A percentile compares a stretch with the other conserved stretches of the same genome.
Evolutionary conservation across 2,329 filamentous ascomycete species (phyloP).

Genomic region (Tolypocladium nubicola): DNA sequence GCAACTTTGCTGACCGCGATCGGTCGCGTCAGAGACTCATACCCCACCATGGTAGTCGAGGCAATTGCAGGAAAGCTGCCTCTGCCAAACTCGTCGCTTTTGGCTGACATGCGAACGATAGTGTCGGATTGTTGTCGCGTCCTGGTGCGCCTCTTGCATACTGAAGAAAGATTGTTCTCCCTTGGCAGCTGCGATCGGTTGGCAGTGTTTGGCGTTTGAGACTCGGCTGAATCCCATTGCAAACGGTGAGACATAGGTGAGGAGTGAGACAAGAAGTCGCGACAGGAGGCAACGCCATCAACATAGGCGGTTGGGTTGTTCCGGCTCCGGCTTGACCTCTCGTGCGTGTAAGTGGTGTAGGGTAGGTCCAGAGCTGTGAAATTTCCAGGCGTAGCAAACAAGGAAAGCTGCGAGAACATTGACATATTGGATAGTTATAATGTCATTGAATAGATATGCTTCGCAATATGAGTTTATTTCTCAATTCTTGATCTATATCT

Average conservation of each 20-base stretch:
- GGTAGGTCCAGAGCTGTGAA: neutral
- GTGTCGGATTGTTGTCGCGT: neutral
- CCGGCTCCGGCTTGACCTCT: neutral
- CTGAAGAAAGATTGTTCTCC: neutral
- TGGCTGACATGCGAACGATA: neutral
- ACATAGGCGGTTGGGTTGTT: neutral
- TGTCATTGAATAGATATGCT: too few relatives aligned
- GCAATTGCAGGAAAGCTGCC: neutral
- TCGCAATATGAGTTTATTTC: too few relatives aligned
- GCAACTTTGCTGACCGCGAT: neutral
- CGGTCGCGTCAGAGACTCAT: neutral
- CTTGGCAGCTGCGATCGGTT: neutral
- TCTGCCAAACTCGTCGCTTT: neutral
- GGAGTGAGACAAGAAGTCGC: neutral
- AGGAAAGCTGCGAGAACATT: neutral
- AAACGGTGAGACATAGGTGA: neutral
- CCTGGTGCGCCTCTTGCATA: neutral
- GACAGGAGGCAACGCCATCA: neutral
- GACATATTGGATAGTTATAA: neutral
- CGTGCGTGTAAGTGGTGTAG: neutral
- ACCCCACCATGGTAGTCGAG: neutral
- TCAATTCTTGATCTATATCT: too few relatives aligned
- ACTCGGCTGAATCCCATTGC: neutral
- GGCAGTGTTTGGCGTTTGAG: neutral
- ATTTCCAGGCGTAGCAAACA: neutral